Conservation (phyloP, 2,329 filamentous ascomycete genomes). For the Cladosporium halotolerans region DNA sequence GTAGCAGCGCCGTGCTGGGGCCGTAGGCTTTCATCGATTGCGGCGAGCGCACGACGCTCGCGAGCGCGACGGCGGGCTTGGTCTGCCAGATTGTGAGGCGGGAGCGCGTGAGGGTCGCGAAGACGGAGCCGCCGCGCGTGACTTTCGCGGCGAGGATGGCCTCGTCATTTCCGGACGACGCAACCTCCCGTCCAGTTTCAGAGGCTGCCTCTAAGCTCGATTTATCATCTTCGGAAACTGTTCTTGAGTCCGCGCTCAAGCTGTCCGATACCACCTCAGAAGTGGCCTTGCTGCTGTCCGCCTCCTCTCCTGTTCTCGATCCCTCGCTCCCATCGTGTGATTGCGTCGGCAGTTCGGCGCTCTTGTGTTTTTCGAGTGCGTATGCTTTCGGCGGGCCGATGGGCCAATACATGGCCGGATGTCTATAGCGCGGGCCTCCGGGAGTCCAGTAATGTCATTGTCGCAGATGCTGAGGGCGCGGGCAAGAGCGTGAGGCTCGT, state of each 20-base stretch:
- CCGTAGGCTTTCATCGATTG: slow-evolving; percentile 79
- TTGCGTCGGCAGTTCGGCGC: slow-evolving; percentile 44
- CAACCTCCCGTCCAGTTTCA: background rate
- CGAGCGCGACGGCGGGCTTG: slow-evolving; percentile 82
- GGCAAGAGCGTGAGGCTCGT: background rate
- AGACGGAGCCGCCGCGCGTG: slow-evolving; percentile 72
- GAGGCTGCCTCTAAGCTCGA: background rate
- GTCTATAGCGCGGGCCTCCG: slow-evolving; percentile 1
- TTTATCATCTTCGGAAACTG: background rate
- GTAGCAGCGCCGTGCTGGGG: slow-evolving; percentile 72
- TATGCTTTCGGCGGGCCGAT: slow-evolving; percentile 78
- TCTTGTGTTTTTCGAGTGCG: slow-evolving; percentile 62
- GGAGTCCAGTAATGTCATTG: background rate
- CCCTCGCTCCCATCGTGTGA: slow-evolving; percentile 52
- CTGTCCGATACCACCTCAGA: background rate
- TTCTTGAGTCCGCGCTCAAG: background rate
- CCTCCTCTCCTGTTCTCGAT: slow-evolving; percentile 10
- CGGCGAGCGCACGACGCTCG: slow-evolving; percentile 73
- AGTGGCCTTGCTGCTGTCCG: background rate
- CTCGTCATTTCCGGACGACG: slow-evolving; percentile 8
- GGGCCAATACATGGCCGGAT: slow-evolving; percentile 74
- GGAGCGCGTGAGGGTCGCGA: slow-evolving; percentile 78
- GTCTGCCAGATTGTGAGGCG: slow-evolving; percentile 95
- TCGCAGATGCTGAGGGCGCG: background rate
- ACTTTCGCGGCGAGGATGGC: slow-evolving; percentile 67